phyloP scores from a whole-genome alignment of 192 early-diverging fungal genomes.

The Mycoemilia scoparia region DNA sequence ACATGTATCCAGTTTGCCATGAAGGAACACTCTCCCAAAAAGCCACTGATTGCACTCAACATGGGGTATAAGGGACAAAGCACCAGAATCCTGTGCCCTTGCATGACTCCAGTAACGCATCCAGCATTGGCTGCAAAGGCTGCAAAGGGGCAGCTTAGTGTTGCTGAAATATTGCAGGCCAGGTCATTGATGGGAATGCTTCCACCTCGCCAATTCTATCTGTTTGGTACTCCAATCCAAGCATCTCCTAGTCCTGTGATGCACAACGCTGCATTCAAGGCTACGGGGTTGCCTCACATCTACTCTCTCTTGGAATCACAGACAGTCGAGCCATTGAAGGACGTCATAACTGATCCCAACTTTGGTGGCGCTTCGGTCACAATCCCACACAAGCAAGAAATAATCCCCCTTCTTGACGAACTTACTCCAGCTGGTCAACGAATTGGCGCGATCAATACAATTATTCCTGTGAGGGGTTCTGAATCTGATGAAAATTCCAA shows the following conservation, averaged over 20 bases:
- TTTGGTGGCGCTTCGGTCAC: constrained; percentile 95
- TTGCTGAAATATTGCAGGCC: constrained; percentile 57
- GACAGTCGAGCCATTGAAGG: constrained; percentile 36
- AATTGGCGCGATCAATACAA: constrained; percentile 94
- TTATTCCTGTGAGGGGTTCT: constrained; percentile 20
- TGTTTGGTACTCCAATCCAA: constrained; percentile 83
- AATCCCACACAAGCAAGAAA: constrained; percentile 80
- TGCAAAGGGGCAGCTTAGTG: constrained; percentile 84
- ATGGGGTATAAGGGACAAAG: constrained; percentile 85
- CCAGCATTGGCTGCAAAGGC: constrained; percentile 52
- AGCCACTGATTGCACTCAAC: constrained; percentile 79
- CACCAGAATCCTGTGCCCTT: constrained; percentile 75
- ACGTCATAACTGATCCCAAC: constrained; percentile 20
- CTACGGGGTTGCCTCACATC: constrained; percentile 65
- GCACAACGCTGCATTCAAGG: constrained; percentile 81
- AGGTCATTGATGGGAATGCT: constrained; percentile 50
- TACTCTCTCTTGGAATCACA: constrained; percentile 61
- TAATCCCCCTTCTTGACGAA: constrained; percentile 55
- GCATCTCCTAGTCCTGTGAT: constrained; percentile 77
- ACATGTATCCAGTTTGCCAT: constrained; percentile 52
- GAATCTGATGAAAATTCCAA: constrained; percentile 10
- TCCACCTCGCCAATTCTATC: constrained; percentile 47
- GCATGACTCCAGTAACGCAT: constrained; percentile 90
- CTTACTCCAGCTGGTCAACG: constrained; percentile 55
- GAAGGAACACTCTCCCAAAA: constrained; percentile 12